Base-by-base conservation (phyloP, 2,329 filamentous ascomycete species). In the Colletotrichum tropicale region DNA sequence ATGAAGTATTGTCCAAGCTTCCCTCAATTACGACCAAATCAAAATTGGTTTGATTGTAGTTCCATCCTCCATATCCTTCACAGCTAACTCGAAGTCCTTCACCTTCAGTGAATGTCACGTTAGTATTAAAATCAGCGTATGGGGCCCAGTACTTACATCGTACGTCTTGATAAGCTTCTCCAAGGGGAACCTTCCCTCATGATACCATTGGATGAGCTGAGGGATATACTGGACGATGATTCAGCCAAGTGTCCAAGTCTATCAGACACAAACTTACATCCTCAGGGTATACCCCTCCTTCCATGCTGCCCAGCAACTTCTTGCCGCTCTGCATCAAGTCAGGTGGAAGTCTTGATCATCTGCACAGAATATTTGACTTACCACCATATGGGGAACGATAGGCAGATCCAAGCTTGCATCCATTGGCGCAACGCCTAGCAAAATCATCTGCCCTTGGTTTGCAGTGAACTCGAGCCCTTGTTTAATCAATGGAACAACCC, bases 341-440 rank as follows among this genome's bases (percentile, higher is more conserved):
- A 48, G 43, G 6, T 48, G 2, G 10, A 48, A 48, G 6, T 2
- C n/a, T 48, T 6, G 6, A 21, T 5, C n/a, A 21, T 13, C 43
- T 48, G 5, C 6, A 48, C 43, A 13, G 18, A 3, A 21, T 2
- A 48, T 48, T 7, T 48, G n/a, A 48, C 43, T 48, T 48, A 48
- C 43, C 9, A 48, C 43, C 89, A 83, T 18, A 89, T 93, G 1
- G 93, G 70, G 70, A 18, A 69, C 30, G 70, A 73, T 85, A 85
- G 64, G 16, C 91, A 87, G 77, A 48, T 85, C 91, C 77, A 90
- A 91, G 78, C 74, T 82, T 3, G 75, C 78, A 2, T 81, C 81
- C 0, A 68, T 78, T 13, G 83, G 43, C 10, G 43, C 43, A 21
- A 48, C 43, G n/a, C 43, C 43, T 48, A 48, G 43, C 43, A 48